Base-by-base conservation (phyloP, 208 protist species). In the Naegleria fowleri region DNA sequence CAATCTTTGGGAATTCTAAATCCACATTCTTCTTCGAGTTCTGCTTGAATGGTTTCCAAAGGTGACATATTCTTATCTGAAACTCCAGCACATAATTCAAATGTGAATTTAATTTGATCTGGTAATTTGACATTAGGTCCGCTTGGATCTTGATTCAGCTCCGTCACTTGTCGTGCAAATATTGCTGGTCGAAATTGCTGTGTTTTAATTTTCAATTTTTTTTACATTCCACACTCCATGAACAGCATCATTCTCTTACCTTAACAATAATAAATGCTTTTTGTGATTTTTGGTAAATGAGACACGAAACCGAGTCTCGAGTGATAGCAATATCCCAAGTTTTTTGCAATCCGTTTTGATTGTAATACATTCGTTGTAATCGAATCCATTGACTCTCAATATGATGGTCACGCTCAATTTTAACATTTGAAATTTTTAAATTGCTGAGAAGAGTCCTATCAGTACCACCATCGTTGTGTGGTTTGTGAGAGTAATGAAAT, bases 21-120 rank as follows among this genome's bases (percentile, higher is more conserved):
- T 48, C 83, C 83, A 86, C 83, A 86, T 86, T 86, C 83, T 86
- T 86, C 83, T 43, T 48, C 39, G 0, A 86, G 5, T 48, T 86
- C 83, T 43, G 33, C 83, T 16, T 48, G 83, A 86, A 39, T 48
- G 7, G 40, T 86, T 86, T 86, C 83, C 39, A 48, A 2, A 22
- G 33, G 39, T 4, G 39, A n/a, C 3, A 38, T 2, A 48, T 48
- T 48, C 19, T 86, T 86, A 86, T 86, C 83, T 16, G 11, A 33
- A 13, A 86, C 2, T 48, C 83, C 83, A 51, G 83, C 83, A 86
- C 83, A 86, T 5, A 86, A 48, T 29, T 86, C 83, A 11, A 51
- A 43, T 48, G 83, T 25, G 6, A 48, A 39, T 48, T 48, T 29
- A 48, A 33, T 25, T 86, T 86, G 43, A 0, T 41, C 33, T 48